Evolutionary conservation across 2,329 filamentous ascomycete genomes (phyloP), one percentile per base, ranked within the genome.

Genomic region (Helotiales sp.): DNA sequence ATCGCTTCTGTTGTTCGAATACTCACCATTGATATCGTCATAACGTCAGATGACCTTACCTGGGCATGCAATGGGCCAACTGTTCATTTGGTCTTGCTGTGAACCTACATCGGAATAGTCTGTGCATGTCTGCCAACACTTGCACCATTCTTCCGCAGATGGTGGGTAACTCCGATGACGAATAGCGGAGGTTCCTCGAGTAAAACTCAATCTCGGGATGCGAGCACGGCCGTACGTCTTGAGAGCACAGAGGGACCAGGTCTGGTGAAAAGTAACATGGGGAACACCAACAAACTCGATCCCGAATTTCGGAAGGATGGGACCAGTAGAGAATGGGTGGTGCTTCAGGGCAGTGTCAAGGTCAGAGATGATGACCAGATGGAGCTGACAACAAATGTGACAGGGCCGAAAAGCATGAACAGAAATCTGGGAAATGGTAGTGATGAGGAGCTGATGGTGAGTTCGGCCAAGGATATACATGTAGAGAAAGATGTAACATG

Each of bases 41-140:
- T 59, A 34, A 40, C 55, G 5, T 59, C 55, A 26, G 32, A 22
- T 43, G 55, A 59, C 11, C 55, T 59, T 20, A 59, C 55, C 2
- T 59, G 55, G 55, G 30, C n/a, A n/a, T n/a, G n/a, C 55, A 2
- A 59, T 59, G 55, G 55, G 55, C 34, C 55, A 59, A 28, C 34
- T 59, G 3, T 59, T 59, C 34, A 59, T 59, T n/a, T 59, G 55
- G 55, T 59, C 55, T 15, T 59, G 30, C 55, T 59, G 55, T 20
- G 55, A 59, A n/a, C 55, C 55, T 59, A 40, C 55, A 59, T 59
- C 7, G 55, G 55, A n/a, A 59, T 59, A 20, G 55, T 59, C 8
- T 59, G 55, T 13, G 55, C 55, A 20, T 59, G 55, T 26, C 6
- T 59, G 13, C 55, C 55, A 20, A 59, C 55, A 5, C 55, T 59